Base-by-base conservation (phyloP, 305 asterid genomes). In the Petunia hybrid region DNA sequence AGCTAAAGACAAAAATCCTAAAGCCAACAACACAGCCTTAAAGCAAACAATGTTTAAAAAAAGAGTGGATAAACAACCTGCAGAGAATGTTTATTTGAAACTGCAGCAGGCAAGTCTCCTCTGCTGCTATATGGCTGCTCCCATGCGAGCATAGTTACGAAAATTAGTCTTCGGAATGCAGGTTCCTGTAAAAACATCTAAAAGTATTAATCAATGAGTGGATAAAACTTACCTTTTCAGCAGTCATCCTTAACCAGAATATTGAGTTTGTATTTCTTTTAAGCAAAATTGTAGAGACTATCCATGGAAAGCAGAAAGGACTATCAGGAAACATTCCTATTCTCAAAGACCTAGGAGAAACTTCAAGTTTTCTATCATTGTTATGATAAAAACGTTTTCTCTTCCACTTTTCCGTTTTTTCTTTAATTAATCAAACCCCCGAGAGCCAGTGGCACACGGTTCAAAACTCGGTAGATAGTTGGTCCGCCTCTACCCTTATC, bases 91-190 rank as follows among this genome's bases (percentile, higher is more conserved):
- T 79, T 91, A 56, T 84, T 89, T 51, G 88, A 82, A 80, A 88
- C 80, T 89, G 85, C 84, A 77, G 80, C 76, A 76, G 75, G 83
- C 51, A 80, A 84, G 70, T 85, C 87, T 87, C 87, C 82, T 78
- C 85, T 85, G 60, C 83, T 86, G 78, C 90, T 83, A 83, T 85
- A 89, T 82, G 99, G 99, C 75, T 83, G 88, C 89, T 94, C 97
- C 99, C 99, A 97, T n/a, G 98, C 98, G 80, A 97, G 90, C 99
- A 97, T 94, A 36, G 99, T 93, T 81, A 93, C 78, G 83, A 90
- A 97, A 82, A 94, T 75, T 73, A 97, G 89, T 82, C 91, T 92
- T 88, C 82, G 98, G 84, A 97, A 93, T 83, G 98, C 94, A 82
- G 95, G 91, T 86, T 97, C 99, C 99, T 97, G 88, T 61, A 59